phyloP scores from a whole-genome alignment of 805 yeast species.

The Zygosaccharomyces kombuchaensis region DNA sequence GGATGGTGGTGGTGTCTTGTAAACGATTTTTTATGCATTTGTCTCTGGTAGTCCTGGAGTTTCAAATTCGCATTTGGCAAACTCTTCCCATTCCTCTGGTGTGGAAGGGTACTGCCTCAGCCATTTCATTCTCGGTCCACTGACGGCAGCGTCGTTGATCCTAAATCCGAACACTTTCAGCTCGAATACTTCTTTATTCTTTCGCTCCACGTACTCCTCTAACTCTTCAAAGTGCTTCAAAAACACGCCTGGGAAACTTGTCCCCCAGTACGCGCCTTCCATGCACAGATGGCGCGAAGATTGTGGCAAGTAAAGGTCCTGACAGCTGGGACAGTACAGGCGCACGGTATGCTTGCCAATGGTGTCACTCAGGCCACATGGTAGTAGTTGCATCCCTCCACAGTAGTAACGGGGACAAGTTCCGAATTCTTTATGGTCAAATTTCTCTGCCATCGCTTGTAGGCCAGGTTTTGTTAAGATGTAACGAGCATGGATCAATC shows the following conservation, averaged over 20 bases:
- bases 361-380: slow-evolving; percentile 85
- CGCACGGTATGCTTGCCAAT: slow-evolving; percentile 91
- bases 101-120: slow-evolving; percentile 71
- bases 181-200: slow-evolving; percentile 52
- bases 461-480: slow-evolving; percentile 86
- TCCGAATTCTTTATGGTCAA: slow-evolving; percentile 85
- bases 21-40: slow-evolving; percentile 6
- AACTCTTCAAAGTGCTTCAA: slow-evolving; percentile 89
- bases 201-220: slow-evolving; percentile 64
- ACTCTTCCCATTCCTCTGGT: slow-evolving; percentile 58
- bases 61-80: slow-evolving; percentile 57
- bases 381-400: slow-evolving; percentile 83
- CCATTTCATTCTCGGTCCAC: slow-evolving; percentile 98
- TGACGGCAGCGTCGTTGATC: slow-evolving; percentile 63
- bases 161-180: slow-evolving; percentile 85
- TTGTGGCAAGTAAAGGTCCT: slow-evolving; percentile 83
- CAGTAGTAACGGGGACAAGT: slow-evolving; percentile 87
- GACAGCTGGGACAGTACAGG: slow-evolving; percentile 90
- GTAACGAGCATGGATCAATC: slow-evolving; percentile 89
- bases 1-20: neutral
- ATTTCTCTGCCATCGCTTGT: slow-evolving; percentile 89
- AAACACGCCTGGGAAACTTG: slow-evolving; percentile 90
- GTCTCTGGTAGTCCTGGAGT: slow-evolving; percentile 39
- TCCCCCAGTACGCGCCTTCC: slow-evolving; percentile 97
- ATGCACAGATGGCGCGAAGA: slow-evolving; percentile 81